Conservation (phyloP, 2,329 filamentous ascomycete genomes). For the Gnomoniopsis sp. region DNA sequence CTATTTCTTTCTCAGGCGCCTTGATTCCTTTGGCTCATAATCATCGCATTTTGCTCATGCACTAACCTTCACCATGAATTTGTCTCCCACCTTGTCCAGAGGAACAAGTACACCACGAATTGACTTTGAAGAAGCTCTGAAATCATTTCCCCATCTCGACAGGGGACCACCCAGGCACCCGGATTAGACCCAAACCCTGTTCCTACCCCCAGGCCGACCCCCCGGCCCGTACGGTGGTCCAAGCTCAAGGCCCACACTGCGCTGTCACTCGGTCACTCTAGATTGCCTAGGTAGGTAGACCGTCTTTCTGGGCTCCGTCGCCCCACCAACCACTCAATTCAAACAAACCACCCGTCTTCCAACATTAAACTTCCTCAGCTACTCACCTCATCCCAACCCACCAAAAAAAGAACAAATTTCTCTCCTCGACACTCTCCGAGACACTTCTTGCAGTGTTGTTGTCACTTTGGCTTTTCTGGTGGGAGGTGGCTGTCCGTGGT, state of each 20-base stretch:
- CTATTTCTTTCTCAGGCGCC: neutral
- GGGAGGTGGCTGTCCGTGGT: slow-evolving; percentile 1
- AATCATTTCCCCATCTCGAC: neutral
- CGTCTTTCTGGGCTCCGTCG: neutral
- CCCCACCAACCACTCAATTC: slow-evolving; percentile 10
- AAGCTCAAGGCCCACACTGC: neutral
- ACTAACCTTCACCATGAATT: neutral
- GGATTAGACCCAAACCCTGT: neutral
- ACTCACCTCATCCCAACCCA: neutral
- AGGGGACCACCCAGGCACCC: neutral
- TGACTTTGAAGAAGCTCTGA: neutral
- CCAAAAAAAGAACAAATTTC: neutral
- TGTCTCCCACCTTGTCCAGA: neutral
- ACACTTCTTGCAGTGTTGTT: neutral
- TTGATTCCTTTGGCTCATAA: neutral
- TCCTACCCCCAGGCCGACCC: too few relatives aligned
- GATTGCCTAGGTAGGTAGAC: neutral
- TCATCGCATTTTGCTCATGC: neutral
- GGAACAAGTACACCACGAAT: neutral
- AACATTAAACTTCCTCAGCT: neutral
- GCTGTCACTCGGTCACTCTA: neutral
- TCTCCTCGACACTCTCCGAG: neutral
- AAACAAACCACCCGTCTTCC: neutral
- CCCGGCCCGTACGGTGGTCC: neutral
- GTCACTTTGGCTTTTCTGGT: neutral